phyloP scores from a whole-genome alignment of 1,284 basidiomycete genomes.

The Ganoderma meredithae region DNA sequence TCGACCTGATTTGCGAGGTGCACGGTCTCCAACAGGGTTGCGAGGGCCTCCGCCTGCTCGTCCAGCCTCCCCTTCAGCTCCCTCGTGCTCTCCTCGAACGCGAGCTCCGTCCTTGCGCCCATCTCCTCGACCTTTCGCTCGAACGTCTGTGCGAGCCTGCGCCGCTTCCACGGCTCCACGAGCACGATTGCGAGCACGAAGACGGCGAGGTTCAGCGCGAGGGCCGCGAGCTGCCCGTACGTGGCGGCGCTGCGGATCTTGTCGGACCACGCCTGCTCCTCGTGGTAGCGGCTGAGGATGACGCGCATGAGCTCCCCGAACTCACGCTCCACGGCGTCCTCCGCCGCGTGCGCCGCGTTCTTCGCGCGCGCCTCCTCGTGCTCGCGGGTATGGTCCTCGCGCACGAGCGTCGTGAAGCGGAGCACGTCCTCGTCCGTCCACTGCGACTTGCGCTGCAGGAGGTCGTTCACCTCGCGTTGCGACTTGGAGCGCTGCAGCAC shows the following conservation, averaged over 20 bases:
- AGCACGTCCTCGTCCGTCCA: conserved; percentile 88
- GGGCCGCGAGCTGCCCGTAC: conserved; percentile 85
- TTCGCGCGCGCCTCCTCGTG: conserved; percentile 80
- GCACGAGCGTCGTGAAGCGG: conserved; percentile 86
- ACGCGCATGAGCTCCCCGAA: conserved; percentile 87
- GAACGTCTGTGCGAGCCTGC: conserved; percentile 83
- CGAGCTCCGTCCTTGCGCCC: conserved; percentile 52
- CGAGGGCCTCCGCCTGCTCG: conserved; percentile 53
- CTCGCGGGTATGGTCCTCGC: conserved; percentile 86
- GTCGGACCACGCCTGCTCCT: conserved; percentile 97
- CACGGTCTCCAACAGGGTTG: conserved; percentile 41
- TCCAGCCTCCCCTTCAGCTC: conserved; percentile 59
- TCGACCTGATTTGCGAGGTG: conserved; percentile 30
- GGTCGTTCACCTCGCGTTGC: conserved; percentile 90
- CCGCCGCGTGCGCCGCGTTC: conserved; percentile 65
- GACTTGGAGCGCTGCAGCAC: conserved; percentile 79
- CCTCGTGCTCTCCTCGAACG: conserved; percentile 44
- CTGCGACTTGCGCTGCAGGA: conserved; percentile 87
- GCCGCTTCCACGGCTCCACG: conserved; percentile 94
- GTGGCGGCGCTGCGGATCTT: conserved; percentile 94
- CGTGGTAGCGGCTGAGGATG: conserved; percentile 91
- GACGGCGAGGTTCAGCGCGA: conserved; percentile 87
- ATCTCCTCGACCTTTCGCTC: conserved; percentile 86
- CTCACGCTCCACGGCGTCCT: conserved; percentile 82
- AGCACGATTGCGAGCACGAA: conserved; percentile 88